phyloP scores from a whole-genome alignment of 1,284 basidiomycete species.

The Ustilago hordei region DNA sequence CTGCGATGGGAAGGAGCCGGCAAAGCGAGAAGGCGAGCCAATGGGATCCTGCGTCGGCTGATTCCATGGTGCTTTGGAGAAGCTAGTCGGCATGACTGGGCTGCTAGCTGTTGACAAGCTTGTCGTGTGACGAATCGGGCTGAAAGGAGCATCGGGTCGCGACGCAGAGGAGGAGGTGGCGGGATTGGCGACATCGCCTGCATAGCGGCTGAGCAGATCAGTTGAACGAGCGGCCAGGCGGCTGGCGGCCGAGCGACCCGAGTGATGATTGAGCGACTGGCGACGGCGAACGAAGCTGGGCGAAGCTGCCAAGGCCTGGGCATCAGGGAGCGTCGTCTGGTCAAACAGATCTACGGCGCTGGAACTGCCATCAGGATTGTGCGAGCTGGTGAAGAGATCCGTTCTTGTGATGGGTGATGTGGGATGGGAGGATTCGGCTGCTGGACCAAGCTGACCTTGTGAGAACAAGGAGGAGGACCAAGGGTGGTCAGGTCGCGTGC shows the following conservation, averaged over 20 bases:
- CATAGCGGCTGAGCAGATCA: conserved; percentile 19
- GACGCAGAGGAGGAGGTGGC: conserved; percentile 23
- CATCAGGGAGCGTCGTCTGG: conserved; percentile 25
- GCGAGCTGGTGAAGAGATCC: conserved; percentile 15
- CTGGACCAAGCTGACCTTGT: conserved; percentile 10
- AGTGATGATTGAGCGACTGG: conserved; percentile 60
- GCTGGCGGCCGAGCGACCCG: conserved; percentile 32
- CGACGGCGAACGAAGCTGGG: conserved; percentile 48
- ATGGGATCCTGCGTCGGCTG: conserved; percentile 39
- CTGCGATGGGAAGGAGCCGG: conserved; percentile 38
- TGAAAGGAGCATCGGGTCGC: conserved; percentile 32
- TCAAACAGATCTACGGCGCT: conserved; percentile 27
- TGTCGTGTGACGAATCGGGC: conserved; percentile 33
- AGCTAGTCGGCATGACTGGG: conserved; percentile 37
- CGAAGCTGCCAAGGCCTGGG: conserved; percentile 22
- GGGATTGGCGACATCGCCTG: conserved; percentile 13
- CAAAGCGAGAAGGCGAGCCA: conserved; percentile 51
- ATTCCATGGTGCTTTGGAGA: conserved; percentile 43
- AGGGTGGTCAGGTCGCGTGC: conserved; percentile 7
- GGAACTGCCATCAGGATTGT: conserved; percentile 29
- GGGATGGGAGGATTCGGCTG: conserved; percentile 25
- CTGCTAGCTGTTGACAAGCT: conserved; percentile 41
- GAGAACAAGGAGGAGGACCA: conserved; percentile 44
- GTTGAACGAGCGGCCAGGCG: conserved; percentile 42
- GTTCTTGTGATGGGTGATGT: conserved; percentile 36